These are phyloP conservation scores for Pyrenopolyporus hunteri DNA, from an alignment of 495 filamentous ascomycete species.

Conservation along the genomic window DNA sequence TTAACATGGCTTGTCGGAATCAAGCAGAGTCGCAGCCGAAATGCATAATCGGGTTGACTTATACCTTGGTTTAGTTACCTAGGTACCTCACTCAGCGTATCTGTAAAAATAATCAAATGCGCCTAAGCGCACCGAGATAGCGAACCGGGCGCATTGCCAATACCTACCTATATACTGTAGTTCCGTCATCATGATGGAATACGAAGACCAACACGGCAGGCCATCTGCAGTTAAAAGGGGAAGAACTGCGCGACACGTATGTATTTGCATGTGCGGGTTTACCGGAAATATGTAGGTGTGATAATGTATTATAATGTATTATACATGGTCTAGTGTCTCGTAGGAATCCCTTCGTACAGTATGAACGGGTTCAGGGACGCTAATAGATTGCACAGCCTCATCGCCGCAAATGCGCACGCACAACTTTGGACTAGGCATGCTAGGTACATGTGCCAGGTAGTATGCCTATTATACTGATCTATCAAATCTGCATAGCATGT, in stretches of 20 bases:
- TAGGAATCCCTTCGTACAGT: slow-evolving; percentile 25
- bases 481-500: too few species aligned
- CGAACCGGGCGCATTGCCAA: slow-evolving; percentile 5
- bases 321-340: too few species aligned
- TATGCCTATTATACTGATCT: too few species aligned
- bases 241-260: slow-evolving; percentile 13
- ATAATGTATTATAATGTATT: neutral
- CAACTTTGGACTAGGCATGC: too few species aligned
- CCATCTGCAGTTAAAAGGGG: slow-evolving; percentile 33
- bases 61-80: too few species aligned
- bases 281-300: too few species aligned
- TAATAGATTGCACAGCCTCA: slow-evolving; percentile 35
- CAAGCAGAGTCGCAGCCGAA: slow-evolving; percentile 21
- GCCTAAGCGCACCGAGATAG: slow-evolving; percentile 6
- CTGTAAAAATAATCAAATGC: neutral
- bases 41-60: slow-evolving; percentile 21
- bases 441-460: too few species aligned
- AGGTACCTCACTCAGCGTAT: slow-evolving; percentile 22
- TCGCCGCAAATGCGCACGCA: too few species aligned
- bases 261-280: too few species aligned
- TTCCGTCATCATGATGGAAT: slow-evolving; percentile 20
- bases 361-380: slow-evolving; percentile 7
- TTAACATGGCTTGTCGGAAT: slow-evolving; percentile 15
- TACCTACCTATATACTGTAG: slow-evolving; percentile 12
- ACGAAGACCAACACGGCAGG: slow-evolving; percentile 24